Conservation (phyloP, 1,284 basidiomycete genomes). For the Xerocomus minutiporus region DNA sequence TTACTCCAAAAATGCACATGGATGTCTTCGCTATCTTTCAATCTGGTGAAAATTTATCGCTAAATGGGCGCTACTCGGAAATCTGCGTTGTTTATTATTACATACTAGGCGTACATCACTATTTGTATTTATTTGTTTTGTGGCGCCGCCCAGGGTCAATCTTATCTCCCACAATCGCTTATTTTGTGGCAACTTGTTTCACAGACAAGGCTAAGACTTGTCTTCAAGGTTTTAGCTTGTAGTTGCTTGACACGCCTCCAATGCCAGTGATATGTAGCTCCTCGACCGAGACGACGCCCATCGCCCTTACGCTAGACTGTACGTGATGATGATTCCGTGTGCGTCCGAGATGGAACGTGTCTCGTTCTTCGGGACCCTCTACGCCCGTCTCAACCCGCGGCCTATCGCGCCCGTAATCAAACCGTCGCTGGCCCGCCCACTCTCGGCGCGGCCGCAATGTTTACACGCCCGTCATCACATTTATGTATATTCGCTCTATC, state of each 20-base stretch:
- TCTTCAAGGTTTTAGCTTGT: conserved; percentile 1
- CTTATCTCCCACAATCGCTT: conserved; percentile 28
- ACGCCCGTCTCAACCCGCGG: conserved; percentile 22
- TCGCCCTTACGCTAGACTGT: conserved; percentile 19
- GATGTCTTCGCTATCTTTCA: conserved; percentile 11
- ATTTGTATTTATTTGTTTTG: conserved; percentile 23
- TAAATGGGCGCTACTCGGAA: conserved; percentile 28
- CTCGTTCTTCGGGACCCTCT: conserved; percentile 18
- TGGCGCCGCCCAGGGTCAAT: conserved; percentile 33
- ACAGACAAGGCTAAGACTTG: neutral
- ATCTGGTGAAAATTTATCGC: conserved; percentile 26
- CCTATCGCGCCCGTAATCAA: conserved; percentile 5
- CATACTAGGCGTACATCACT: conserved; percentile 18
- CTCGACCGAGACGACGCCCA: conserved; percentile 1
- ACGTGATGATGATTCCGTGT: conserved; percentile 20
- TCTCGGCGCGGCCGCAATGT: conserved; percentile 12
- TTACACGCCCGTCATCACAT: conserved; percentile 3
- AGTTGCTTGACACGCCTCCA: neutral
- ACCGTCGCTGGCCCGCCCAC: conserved; percentile 9
- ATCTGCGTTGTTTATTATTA: conserved; percentile 28
- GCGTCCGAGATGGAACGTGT: conserved; percentile 18
- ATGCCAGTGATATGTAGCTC: conserved; percentile 1
- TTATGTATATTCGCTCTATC: conserved; percentile 21
- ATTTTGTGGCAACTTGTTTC: neutral
- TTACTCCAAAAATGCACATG: conserved; percentile 6